phyloP scores from a whole-genome alignment of 768 basidiomycete species.

The Boletus fagicola region DNA sequence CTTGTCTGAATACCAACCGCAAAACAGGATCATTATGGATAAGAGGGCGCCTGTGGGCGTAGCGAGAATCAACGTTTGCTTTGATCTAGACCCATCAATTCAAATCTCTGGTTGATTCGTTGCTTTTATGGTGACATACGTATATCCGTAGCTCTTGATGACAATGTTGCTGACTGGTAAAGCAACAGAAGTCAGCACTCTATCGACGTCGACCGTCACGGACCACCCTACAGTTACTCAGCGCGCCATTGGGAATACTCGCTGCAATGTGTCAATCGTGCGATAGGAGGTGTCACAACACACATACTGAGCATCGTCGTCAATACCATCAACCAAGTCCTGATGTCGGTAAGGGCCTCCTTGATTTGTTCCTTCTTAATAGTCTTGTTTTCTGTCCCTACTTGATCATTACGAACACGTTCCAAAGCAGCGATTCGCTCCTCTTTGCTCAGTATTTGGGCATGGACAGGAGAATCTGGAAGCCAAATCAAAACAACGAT shows the following conservation, averaged over 20 bases:
- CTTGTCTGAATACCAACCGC: conserved; percentile 66
- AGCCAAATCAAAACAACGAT: conserved; percentile 56
- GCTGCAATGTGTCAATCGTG: conserved; percentile 35
- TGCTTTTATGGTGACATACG: conserved; percentile 36
- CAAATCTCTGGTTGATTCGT: neutral
- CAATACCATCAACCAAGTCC: conserved; percentile 63
- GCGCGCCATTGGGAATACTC: conserved; percentile 62
- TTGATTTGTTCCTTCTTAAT: conserved; percentile 57
- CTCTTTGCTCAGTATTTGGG: conserved; percentile 51
- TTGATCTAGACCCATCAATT: conserved; percentile 40
- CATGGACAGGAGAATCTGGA: conserved; percentile 65
- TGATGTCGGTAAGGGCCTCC: conserved; percentile 55
- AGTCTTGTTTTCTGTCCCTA: conserved; percentile 59
- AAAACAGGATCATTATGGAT: conserved; percentile 46
- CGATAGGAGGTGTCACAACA: neutral
- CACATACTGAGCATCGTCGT: conserved; percentile 56
- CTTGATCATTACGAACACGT: conserved; percentile 64
- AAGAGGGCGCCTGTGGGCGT: conserved; percentile 56
- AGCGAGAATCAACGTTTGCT: conserved; percentile 57
- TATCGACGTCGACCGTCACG: neutral
- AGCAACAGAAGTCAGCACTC: neutral
- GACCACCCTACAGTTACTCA: conserved; percentile 56
- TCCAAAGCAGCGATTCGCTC: conserved; percentile 63
- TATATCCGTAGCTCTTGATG: conserved; percentile 63
- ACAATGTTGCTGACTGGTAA: conserved; percentile 56